Percentiles rank a stretch among this genome's conserved stretches.
Conservation (phyloP, 2,329 filamentous ascomycete species). For the Metarhizium sp. region DNA sequence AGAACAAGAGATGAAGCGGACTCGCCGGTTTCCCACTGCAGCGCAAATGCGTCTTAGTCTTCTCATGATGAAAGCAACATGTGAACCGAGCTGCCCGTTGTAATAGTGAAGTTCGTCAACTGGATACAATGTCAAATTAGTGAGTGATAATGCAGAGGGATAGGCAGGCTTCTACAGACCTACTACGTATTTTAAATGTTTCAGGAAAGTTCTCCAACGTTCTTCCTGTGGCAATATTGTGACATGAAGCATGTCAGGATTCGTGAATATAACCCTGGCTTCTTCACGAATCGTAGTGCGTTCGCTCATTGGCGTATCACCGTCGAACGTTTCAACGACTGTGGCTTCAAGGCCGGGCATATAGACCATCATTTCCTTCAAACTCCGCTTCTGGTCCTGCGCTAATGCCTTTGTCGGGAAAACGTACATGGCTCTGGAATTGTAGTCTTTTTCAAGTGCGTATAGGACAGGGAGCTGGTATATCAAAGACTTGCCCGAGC, state of each 20-base stretch:
- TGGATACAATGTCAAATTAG: conserved; percentile 9
- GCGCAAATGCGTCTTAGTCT: conserved; percentile 80
- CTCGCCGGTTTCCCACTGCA: conserved; percentile 72
- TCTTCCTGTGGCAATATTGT: conserved; percentile 90
- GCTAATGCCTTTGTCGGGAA: conserved; percentile 96
- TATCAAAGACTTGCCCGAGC: conserved; percentile 95
- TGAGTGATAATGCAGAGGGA: background rate
- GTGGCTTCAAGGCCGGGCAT: conserved; percentile 68
- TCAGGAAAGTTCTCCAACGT: conserved; percentile 78
- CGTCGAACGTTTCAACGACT: conserved; percentile 89
- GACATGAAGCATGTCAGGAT: conserved; percentile 95
- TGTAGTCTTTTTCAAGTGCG: conserved; percentile 66
- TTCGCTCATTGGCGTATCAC: conserved; percentile 77
- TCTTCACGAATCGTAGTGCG: conserved; percentile 77
- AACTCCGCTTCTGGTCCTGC: conserved; percentile 83
- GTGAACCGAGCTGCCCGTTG: conserved; percentile 87
- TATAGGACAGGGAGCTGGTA: conserved; percentile 91
- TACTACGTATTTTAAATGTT: conserved; percentile 84
- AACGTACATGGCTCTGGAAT: conserved; percentile 88
- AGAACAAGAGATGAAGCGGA: conserved; percentile 92
- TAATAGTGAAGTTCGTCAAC: conserved; percentile 92
- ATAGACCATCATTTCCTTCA: conserved; percentile 75
- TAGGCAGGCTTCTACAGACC: conserved; percentile 20
- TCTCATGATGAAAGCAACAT: conserved; percentile 92
- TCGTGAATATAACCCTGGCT: conserved; percentile 90